Evolutionary conservation across 1,284 basidiomycete species (phyloP).

Genomic region (Porodaedalea pini): DNA sequence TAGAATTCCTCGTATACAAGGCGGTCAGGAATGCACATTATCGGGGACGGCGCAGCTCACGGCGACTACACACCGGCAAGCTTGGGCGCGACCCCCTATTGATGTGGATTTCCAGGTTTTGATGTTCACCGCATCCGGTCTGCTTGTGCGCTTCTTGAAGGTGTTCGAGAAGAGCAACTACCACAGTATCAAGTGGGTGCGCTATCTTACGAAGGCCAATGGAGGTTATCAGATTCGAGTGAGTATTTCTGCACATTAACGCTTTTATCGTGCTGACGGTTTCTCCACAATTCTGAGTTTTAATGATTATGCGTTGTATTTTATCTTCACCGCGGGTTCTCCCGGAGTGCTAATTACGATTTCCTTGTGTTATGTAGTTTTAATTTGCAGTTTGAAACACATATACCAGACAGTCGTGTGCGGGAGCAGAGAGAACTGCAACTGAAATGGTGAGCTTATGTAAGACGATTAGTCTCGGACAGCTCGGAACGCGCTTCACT

Average conservation of each 20-base stretch:
- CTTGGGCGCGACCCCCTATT: constrained; percentile 97
- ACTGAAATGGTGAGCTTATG: not conserved
- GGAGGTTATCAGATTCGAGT: constrained; percentile 85
- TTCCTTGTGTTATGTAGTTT: not conserved
- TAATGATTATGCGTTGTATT: not conserved
- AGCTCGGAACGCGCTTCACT: constrained; percentile 6
- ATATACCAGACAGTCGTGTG: not conserved
- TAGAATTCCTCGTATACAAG: constrained; percentile 90
- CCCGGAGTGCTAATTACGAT: not conserved
- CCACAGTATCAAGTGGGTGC: constrained; percentile 89
- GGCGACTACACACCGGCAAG: constrained; percentile 84
- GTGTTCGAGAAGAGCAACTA: constrained; percentile 97
- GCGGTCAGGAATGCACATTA: constrained; percentile 86
- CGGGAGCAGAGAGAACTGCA: not conserved
- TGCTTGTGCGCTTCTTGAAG: constrained; percentile 96
- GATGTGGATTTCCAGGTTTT: constrained; percentile 97
- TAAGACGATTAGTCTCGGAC: not conserved
- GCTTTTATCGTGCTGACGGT: not conserved
- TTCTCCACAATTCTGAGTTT: constrained; percentile 1
- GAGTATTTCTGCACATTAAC: constrained; percentile 29
- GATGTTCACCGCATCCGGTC: constrained; percentile 96
- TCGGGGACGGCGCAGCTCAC: constrained; percentile 82
- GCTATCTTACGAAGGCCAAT: constrained; percentile 85
- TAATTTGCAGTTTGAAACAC: no score
- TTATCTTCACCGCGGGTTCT: not conserved